These are phyloP conservation scores for Yamadazyma taylorii DNA, from an alignment of 1,139 yeast species.

Conservation along the genomic window DNA sequence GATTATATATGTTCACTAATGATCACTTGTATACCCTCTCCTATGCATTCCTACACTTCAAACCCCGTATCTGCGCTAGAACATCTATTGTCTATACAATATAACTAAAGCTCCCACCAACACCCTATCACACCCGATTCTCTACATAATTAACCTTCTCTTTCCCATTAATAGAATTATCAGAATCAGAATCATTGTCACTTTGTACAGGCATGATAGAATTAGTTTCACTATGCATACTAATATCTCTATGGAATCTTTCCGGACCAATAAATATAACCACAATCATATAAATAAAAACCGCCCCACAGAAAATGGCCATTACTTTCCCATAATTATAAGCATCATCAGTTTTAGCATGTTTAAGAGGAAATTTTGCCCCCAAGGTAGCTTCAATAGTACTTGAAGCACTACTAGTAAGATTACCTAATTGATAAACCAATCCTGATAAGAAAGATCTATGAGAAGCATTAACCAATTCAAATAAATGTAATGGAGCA, in stretches of 20 bases:
- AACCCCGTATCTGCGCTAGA: no score
- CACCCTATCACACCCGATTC: background rate
- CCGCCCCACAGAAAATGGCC: conserved; percentile 40
- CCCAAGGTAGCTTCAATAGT: conserved; percentile 40
- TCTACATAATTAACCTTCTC: conserved; percentile 5
- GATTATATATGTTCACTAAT: no score
- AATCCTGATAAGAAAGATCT: conserved; percentile 39
- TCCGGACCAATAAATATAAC: conserved; percentile 36
- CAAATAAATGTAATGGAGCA: conserved; percentile 36
- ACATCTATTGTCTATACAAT: no score
- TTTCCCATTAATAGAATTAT: conserved; percentile 1
- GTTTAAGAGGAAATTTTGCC: conserved; percentile 27
- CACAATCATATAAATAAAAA: conserved; percentile 30
- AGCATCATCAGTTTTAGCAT: conserved; percentile 20
- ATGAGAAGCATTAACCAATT: conserved; percentile 36
- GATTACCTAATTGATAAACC: conserved; percentile 41
- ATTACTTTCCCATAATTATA: conserved; percentile 39
- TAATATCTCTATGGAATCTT: conserved; percentile 24
- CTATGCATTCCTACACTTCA: no score
- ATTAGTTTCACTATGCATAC: conserved; percentile 14
- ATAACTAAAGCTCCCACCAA: background rate
- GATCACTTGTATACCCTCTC: no score
- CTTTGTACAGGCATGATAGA: conserved; percentile 7
- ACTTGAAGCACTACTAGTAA: conserved; percentile 36
- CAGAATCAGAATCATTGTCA: conserved; percentile 7